Conservation (phyloP, 345 rosid genomes). For the Acer campestre region DNA sequence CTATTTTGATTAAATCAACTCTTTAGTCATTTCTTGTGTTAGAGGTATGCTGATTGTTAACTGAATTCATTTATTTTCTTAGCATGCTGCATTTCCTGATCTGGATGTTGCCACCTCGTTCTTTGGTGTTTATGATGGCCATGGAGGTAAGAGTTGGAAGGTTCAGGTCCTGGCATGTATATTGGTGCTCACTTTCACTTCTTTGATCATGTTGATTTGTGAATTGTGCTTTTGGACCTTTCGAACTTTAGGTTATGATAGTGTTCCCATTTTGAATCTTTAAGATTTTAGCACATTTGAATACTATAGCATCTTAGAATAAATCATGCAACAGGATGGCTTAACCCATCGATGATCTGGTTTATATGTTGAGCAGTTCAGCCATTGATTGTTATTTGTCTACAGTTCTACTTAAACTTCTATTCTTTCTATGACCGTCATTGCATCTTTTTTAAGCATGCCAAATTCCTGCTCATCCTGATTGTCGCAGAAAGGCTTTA, state of each 20-base stretch:
- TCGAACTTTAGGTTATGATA: conserved; percentile 1
- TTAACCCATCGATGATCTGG: not conserved
- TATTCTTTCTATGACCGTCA: not conserved
- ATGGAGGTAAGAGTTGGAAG: conserved; percentile 80
- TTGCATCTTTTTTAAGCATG: not conserved
- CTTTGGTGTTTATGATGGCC: conserved; percentile 99
- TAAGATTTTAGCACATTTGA: not conserved
- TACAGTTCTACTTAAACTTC: not conserved
- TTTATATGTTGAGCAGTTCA: not conserved
- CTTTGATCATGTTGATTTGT: not conserved
- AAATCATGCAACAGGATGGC: not conserved
- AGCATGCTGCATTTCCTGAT: conserved; percentile 90
- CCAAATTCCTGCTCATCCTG: not conserved
- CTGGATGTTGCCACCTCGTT: conserved; percentile 82
- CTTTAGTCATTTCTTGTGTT: not conserved
- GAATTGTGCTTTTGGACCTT: not conserved
- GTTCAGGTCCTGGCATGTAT: conserved; percentile 16
- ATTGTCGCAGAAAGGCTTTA: not conserved
- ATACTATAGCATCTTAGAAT: not conserved
- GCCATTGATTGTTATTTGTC: not conserved
- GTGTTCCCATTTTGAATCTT: not conserved
- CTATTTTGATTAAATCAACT: not conserved
- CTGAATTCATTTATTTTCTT: conserved; percentile 27
- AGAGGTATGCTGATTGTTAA: conserved; percentile 9
- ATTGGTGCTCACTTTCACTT: conserved; percentile 1